Conservation (phyloP, 2,329 filamentous ascomycete genomes). For the Arachnomyces sp. region DNA sequence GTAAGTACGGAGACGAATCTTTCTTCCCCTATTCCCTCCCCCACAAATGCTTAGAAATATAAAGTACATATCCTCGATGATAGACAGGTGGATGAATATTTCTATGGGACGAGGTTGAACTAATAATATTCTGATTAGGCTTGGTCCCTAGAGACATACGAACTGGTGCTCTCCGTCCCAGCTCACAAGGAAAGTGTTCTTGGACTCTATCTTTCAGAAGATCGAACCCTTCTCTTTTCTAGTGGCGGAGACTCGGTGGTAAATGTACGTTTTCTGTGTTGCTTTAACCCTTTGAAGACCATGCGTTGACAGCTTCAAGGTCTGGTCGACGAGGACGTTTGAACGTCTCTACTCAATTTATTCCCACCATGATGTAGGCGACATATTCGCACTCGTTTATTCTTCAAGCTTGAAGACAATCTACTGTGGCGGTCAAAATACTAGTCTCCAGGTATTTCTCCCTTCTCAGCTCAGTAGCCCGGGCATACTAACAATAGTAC, state of each 20-base stretch:
- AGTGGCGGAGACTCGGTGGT: slow-evolving; percentile 89
- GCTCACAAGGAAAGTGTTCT: slow-evolving; percentile 90
- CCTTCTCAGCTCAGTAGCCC: background rate
- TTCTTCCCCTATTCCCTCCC: background rate
- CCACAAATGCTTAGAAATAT: too few species aligned
- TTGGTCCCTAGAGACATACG: slow-evolving; percentile 84
- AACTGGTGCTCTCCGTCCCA: slow-evolving; percentile 68
- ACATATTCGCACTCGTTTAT: slow-evolving; percentile 92
- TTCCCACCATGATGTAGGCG: slow-evolving; percentile 87
- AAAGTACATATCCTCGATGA: background rate
- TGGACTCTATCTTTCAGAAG: slow-evolving; percentile 69
- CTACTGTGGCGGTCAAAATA: slow-evolving; percentile 90
- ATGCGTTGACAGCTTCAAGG: slow-evolving; percentile 28
- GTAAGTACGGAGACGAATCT: slow-evolving; percentile 37
- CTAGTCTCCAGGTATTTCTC: slow-evolving; percentile 63
- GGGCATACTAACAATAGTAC: slow-evolving; percentile 15
- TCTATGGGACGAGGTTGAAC: too few species aligned
- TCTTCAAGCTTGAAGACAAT: slow-evolving; percentile 71
- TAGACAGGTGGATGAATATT: slow-evolving; percentile 12
- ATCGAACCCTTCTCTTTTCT: slow-evolving; percentile 74
- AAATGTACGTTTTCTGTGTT: slow-evolving; percentile 50
- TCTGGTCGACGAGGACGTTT: slow-evolving; percentile 76
- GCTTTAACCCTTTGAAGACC: background rate
- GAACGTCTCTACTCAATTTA: slow-evolving; percentile 80
- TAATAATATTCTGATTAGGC: slow-evolving; percentile 36